These are phyloP conservation scores for Nyssa sinensis DNA, from an alignment of 148 eudicot genomes.

Conservation along the genomic window DNA sequence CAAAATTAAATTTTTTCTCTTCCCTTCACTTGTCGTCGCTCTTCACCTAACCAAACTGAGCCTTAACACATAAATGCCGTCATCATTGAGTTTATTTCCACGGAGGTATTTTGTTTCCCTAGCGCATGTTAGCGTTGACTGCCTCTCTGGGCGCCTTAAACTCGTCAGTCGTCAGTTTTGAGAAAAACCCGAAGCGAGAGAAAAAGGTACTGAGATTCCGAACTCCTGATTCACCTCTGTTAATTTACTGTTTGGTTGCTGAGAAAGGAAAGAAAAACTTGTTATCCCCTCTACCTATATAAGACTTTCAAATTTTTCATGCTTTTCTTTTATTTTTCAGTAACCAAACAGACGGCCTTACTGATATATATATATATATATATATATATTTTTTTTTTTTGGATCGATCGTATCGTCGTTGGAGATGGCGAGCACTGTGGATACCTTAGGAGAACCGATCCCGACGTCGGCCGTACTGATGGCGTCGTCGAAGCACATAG, in stretches of 20 bases:
- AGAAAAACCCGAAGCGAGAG: conserved; percentile 1
- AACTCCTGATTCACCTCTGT: background rate
- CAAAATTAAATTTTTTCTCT: too few relatives aligned
- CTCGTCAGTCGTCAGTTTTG: background rate
- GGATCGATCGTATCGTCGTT: background rate
- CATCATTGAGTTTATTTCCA: too few relatives aligned
- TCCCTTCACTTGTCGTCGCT: too few relatives aligned
- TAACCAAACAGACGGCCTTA: background rate
- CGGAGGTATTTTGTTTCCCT: background rate
- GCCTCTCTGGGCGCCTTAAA: background rate
- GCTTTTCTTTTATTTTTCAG: background rate
- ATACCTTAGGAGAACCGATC: conserved; percentile 51
- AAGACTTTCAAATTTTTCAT: background rate
- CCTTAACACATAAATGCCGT: too few relatives aligned
- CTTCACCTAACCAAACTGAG: too few relatives aligned
- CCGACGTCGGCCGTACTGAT: conserved; percentile 80
- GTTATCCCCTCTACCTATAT: too few relatives aligned
- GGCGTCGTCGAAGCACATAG: conserved; percentile 84
- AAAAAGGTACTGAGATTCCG: conserved; percentile 6
- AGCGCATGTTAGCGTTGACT: conserved; percentile 7
- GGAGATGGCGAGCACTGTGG: conserved; percentile 50
- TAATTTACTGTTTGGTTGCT: background rate
- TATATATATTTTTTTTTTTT: too few relatives aligned
- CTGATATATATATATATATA: conserved; percentile 2
- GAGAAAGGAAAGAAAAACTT: background rate